These are phyloP conservation scores for Yamadazyma siamensis DNA, from an alignment of 1,139 yeast genomes.

Conservation along the genomic window DNA sequence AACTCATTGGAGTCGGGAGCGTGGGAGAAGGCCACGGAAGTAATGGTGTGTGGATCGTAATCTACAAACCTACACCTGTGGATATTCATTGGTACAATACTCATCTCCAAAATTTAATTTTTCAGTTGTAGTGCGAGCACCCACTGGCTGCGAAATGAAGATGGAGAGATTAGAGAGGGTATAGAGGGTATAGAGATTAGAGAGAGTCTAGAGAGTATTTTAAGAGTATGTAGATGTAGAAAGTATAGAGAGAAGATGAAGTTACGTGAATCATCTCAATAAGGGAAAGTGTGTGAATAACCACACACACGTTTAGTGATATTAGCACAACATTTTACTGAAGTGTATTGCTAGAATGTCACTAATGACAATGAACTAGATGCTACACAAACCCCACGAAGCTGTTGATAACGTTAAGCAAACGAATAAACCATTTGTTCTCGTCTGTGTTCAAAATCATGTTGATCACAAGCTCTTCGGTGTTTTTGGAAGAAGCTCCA, in stretches of 20 bases:
- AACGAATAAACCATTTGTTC: conserved; percentile 46
- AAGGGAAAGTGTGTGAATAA: too few species aligned
- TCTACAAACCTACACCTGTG: conserved; percentile 95
- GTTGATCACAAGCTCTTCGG: conserved; percentile 42
- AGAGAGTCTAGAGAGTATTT: too few species aligned
- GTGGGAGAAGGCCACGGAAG: conserved; percentile 80
- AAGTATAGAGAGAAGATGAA: too few species aligned
- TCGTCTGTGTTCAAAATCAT: conserved; percentile 45
- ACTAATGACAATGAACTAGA: too few species aligned
- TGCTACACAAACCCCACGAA: conserved; percentile 44
- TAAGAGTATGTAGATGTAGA: too few species aligned
- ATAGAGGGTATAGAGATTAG: too few species aligned
- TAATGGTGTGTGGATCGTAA: conserved; percentile 79
- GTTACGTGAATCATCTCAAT: too few species aligned
- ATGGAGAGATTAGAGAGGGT: too few species aligned
- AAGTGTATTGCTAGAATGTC: too few species aligned
- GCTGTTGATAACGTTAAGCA: conserved; percentile 36
- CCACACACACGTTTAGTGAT: too few species aligned
- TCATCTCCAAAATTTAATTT: conserved; percentile 17
- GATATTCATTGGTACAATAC: conserved; percentile 51
- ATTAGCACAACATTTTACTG: too few species aligned
- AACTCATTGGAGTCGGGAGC: conserved; percentile 39
- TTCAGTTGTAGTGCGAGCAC: conserved; percentile 6
- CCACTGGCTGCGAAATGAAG: not conserved
- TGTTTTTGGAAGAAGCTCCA: conserved; percentile 19